Evolutionary conservation across 2,329 filamentous ascomycete genomes (phyloP).

Genomic region (Aschersonia sp.): DNA sequence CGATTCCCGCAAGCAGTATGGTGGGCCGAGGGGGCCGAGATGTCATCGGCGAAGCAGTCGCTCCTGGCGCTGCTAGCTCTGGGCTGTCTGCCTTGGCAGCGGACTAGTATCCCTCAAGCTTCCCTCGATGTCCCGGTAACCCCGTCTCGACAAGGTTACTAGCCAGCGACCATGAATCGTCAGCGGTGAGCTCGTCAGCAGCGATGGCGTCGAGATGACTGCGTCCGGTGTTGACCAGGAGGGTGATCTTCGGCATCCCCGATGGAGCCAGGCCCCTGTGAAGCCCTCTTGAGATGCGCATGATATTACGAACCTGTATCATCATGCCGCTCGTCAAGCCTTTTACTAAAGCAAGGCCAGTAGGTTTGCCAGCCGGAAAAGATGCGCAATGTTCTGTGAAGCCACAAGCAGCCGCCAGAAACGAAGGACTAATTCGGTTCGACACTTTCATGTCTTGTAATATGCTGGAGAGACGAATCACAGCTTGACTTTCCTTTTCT

Average conservation of each 20-base stretch:
- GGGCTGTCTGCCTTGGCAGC: not conserved
- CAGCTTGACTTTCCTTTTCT: too few species aligned
- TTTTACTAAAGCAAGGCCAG: too few species aligned
- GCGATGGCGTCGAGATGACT: not conserved
- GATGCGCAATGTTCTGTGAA: too few species aligned
- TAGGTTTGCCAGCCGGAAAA: too few species aligned
- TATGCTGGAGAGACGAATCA: too few species aligned
- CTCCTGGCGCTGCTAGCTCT: not conserved
- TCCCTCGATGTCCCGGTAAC: too few species aligned
- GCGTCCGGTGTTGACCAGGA: not conserved
- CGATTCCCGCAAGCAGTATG: not conserved
- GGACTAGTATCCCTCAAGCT: not conserved
- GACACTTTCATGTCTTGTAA: too few species aligned
- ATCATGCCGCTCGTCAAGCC: too few species aligned
- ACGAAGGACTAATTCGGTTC: too few species aligned
- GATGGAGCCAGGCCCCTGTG: not conserved
- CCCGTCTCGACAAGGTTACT: too few species aligned
- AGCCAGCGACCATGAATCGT: not conserved
- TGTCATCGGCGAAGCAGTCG: not conserved
- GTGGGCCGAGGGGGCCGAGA: not conserved
- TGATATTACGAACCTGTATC: not conserved
- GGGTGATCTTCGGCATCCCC: not conserved
- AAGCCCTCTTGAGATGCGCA: not conserved
- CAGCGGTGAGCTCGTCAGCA: not conserved
- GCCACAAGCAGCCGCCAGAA: too few species aligned